Evolutionary conservation across 495 filamentous ascomycete genomes (phyloP).

Genomic region (Ramalina peruviana): DNA sequence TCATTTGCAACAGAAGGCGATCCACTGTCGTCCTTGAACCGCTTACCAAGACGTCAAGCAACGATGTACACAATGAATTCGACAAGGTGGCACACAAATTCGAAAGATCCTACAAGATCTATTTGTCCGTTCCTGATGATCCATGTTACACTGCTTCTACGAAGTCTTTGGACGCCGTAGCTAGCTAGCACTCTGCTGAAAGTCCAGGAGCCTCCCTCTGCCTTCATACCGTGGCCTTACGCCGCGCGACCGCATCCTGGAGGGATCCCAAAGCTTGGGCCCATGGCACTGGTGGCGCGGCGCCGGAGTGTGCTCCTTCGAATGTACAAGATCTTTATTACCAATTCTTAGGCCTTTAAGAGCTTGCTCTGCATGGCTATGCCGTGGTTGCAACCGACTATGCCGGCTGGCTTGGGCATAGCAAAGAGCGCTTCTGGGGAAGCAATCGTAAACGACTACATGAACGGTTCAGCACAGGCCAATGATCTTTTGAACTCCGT

Average conservation of each 20-base stretch:
- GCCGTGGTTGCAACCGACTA: slow-evolving; percentile 44
- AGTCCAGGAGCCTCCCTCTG: slow-evolving; percentile 27
- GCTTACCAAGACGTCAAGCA: too few species aligned
- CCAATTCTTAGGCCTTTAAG: slow-evolving; percentile 27
- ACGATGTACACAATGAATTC: too few species aligned
- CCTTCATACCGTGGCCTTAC: slow-evolving; percentile 39
- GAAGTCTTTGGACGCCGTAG: too few species aligned
- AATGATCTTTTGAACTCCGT: slow-evolving; percentile 32
- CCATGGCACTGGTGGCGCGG: slow-evolving; percentile 38
- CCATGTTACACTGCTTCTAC: too few species aligned
- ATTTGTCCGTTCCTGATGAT: too few species aligned
- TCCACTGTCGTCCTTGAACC: too few species aligned
- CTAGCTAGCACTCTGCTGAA: slow-evolving; percentile 3
- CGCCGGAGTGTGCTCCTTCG: slow-evolving; percentile 28
- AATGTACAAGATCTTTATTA: slow-evolving; percentile 33
- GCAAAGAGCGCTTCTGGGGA: slow-evolving; percentile 21
- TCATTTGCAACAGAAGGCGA: too few species aligned
- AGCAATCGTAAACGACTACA: slow-evolving; percentile 26
- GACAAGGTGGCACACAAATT: too few species aligned
- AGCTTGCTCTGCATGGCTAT: slow-evolving; percentile 34
- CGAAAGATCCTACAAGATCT: too few species aligned
- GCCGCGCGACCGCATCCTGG: slow-evolving; percentile 16
- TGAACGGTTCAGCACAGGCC: slow-evolving; percentile 22
- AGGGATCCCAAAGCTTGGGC: slow-evolving; percentile 28
- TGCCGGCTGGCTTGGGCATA: slow-evolving; percentile 40